phyloP scores from a whole-genome alignment of 495 filamentous ascomycete genomes.

The Aspergillus homomorphus region DNA sequence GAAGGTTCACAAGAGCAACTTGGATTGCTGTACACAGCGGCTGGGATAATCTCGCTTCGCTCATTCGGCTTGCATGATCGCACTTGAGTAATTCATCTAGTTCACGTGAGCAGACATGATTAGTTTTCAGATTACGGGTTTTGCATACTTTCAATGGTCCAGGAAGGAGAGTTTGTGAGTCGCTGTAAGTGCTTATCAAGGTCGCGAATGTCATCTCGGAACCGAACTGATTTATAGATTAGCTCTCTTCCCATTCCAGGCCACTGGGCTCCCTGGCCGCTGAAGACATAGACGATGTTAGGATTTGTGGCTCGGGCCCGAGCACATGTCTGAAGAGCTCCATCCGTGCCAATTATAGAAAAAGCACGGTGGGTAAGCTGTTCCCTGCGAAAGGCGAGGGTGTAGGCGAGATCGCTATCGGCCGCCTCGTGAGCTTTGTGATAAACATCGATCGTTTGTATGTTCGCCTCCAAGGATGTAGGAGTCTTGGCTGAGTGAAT shows the following conservation, averaged over 20 bases:
- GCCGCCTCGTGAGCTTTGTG: background rate
- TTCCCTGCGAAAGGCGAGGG: background rate
- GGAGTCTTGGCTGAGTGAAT: background rate
- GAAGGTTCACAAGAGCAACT: slow-evolving; percentile 10
- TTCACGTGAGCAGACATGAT: background rate
- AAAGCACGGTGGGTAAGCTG: background rate
- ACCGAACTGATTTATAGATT: background rate
- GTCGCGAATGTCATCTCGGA: slow-evolving; percentile 6
- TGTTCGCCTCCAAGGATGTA: background rate
- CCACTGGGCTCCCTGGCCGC: slow-evolving; percentile 32
- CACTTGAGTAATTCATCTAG: slow-evolving; percentile 1
- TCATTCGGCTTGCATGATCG: background rate
- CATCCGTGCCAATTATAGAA: background rate
- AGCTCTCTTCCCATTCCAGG: slow-evolving; percentile 25
- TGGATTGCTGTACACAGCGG: slow-evolving; percentile 34
- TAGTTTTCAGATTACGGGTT: background rate
- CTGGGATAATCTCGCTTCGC: slow-evolving; percentile 16
- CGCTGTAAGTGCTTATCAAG: slow-evolving; percentile 12
- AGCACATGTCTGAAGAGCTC: background rate
- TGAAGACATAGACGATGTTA: slow-evolving; percentile 17
- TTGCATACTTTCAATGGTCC: slow-evolving; percentile 14
- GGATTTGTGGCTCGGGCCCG: background rate
- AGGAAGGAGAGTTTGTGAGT: slow-evolving; percentile 10
- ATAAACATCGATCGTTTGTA: background rate
- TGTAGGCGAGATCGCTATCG: background rate